Evolutionary conservation across 805 yeast genomes (phyloP).

Genomic region (Teunomyces gatunensis): DNA sequence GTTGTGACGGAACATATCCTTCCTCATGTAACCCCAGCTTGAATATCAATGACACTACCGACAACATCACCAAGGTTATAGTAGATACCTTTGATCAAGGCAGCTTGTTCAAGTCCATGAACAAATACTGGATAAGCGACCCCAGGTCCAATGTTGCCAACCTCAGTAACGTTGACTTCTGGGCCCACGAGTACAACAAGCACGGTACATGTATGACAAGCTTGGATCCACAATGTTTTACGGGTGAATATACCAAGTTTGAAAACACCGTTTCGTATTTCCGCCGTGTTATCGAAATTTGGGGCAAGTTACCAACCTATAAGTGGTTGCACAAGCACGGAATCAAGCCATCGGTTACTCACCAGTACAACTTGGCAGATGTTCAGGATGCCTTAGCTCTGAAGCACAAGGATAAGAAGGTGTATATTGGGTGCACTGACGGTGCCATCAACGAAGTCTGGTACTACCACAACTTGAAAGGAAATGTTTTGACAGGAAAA

Average conservation of each 20-base stretch:
- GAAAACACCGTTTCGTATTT: constrained; percentile 30
- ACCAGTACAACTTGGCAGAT: constrained; percentile 32
- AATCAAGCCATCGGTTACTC: constrained; percentile 31
- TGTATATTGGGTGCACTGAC: constrained; percentile 35
- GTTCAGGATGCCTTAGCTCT: constrained; percentile 30
- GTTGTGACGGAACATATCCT: constrained; percentile 38
- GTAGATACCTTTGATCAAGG: constrained; percentile 24
- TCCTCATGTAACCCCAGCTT: constrained; percentile 34
- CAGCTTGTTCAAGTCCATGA: constrained; percentile 28
- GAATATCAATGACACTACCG: constrained; percentile 25
- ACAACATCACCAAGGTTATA: constrained; percentile 26
- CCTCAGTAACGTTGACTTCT: constrained; percentile 32
- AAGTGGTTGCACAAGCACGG: constrained; percentile 34
- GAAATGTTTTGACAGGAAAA: constrained; percentile 65
- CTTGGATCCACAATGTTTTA: constrained; percentile 34
- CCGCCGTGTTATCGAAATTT: constrained; percentile 25
- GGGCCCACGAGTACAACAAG: constrained; percentile 45
- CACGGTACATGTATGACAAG: constrained; percentile 45
- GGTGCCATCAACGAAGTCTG: constrained; percentile 59
- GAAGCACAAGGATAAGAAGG: constrained; percentile 30
- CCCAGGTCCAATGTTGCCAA: constrained; percentile 14
- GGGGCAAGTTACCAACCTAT: constrained; percentile 32
- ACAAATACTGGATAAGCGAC: constrained; percentile 24
- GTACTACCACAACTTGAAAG: constrained; percentile 77
- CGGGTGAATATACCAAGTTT: constrained; percentile 27